These are phyloP conservation scores for Phialocephala sp. DNA, from an alignment of 2,329 filamentous ascomycete genomes.

Conservation along the genomic window DNA sequence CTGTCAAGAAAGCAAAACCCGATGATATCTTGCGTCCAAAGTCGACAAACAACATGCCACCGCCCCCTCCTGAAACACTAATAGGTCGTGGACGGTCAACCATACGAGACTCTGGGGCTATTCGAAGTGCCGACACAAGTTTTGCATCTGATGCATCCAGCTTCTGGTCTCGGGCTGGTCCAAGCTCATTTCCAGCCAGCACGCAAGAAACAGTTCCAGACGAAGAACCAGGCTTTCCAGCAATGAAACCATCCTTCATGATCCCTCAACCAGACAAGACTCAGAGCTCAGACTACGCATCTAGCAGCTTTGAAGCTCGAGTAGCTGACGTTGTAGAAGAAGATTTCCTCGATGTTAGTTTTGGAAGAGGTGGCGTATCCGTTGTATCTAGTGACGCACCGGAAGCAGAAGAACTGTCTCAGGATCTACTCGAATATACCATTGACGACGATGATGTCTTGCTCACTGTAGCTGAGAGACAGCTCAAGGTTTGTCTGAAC, in stretches of 20 bases:
- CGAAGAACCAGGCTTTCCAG: background rate
- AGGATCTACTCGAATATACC: conserved; percentile 15
- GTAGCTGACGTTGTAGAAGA: conserved; percentile 24
- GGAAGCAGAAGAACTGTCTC: conserved; percentile 26
- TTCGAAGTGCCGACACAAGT: conserved; percentile 14
- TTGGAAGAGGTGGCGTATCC: background rate
- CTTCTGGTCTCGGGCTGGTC: conserved; percentile 29
- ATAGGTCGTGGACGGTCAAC: background rate
- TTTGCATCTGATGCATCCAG: conserved; percentile 17
- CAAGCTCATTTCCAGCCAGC: background rate
- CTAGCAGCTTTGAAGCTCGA: conserved; percentile 34
- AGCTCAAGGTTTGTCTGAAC: background rate
- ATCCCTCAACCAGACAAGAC: conserved; percentile 20
- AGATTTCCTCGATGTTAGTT: conserved; percentile 6
- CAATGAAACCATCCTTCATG: conserved; percentile 10
- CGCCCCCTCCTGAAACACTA: background rate
- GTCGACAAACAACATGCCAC: background rate
- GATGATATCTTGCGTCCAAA: background rate
- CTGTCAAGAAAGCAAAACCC: background rate
- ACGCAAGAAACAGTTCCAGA: conserved; percentile 19
- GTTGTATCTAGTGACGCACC: background rate
- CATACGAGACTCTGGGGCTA: background rate
- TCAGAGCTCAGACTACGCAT: conserved; percentile 34
- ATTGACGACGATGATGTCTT: conserved; percentile 10
- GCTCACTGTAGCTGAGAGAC: background rate